Evolutionary conservation across 2,329 filamentous ascomycete genomes (phyloP).

Genomic region (Cryphonectria nitschkei): DNA sequence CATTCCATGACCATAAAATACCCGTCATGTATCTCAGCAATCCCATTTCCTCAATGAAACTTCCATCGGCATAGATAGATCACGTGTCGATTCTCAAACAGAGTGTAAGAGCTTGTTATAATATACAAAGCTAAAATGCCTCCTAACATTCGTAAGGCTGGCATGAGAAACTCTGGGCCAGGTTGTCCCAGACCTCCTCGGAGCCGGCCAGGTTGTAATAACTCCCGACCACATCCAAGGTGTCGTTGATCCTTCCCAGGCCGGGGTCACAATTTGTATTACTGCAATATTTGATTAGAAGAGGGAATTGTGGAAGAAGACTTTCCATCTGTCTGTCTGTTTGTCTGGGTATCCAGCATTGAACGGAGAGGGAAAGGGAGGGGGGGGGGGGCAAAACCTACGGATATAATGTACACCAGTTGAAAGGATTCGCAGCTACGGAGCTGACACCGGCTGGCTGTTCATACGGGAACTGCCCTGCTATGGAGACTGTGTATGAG

Average conservation of each 20-base stretch:
- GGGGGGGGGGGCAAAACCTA: neutral
- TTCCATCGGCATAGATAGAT: neutral
- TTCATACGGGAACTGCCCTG: slow-evolving; percentile 20
- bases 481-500: slow-evolving; percentile 13
- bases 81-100: neutral
- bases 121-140: neutral
- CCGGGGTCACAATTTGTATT: slow-evolving; percentile 22
- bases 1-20: neutral
- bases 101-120: neutral
- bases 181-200: slow-evolving; percentile 25
- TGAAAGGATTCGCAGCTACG: slow-evolving; percentile 16
- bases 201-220: slow-evolving; percentile 25
- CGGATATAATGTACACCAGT: slow-evolving; percentile 25
- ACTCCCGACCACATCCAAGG: slow-evolving; percentile 20
- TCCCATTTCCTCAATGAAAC: neutral
- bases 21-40: neutral
- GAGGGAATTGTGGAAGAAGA: too few species aligned
- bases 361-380: neutral
- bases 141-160: slow-evolving; percentile 19
- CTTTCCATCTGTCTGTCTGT: neutral
- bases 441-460: slow-evolving; percentile 21
- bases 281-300: neutral
- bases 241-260: slow-evolving; percentile 19
- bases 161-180: slow-evolving; percentile 25
- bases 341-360: neutral